Conservation (phyloP, 192 early-diverging fungal species). For the Umbelopsis sp. region DNA sequence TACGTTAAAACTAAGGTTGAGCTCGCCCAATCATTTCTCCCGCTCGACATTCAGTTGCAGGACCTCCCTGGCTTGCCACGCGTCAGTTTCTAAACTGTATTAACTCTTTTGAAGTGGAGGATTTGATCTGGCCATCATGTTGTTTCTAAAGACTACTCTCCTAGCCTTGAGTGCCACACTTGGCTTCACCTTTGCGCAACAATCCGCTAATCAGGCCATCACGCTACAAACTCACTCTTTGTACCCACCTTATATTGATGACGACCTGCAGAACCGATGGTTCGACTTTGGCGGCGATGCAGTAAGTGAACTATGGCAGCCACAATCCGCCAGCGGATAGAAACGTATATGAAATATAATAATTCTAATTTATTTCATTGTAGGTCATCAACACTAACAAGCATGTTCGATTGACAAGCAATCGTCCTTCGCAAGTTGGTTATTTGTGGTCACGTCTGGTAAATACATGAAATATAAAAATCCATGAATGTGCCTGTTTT, state of each 20-base stretch:
- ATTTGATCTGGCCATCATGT: neutral
- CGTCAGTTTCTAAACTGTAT: neutral
- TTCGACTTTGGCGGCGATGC: constrained; percentile 96
- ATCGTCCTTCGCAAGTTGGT: constrained; percentile 77
- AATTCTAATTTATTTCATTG: neutral
- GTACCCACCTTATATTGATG: constrained; percentile 46
- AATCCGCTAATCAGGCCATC: neutral
- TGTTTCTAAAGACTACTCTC: constrained; percentile 1
- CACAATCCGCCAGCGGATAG: too few relatives aligned
- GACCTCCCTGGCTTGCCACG: constrained; percentile 14
- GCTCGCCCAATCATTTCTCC: neutral
- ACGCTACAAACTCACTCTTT: constrained; percentile 9
- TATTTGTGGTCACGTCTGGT: constrained; percentile 77
- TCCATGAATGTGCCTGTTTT: neutral
- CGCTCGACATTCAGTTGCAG: neutral
- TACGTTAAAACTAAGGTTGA: neutral
- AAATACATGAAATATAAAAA: constrained; percentile 24
- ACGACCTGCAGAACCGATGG: constrained; percentile 81
- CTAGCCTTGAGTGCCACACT: neutral
- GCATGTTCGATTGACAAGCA: constrained; percentile 84
- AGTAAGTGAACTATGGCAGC: neutral
- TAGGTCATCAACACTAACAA: constrained; percentile 80
- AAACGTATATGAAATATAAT: neutral
- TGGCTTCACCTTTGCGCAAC: neutral
- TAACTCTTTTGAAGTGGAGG: neutral